Evolutionary conservation across 495 filamentous ascomycete species (phyloP), one percentile per base, ranked within the genome.

Genomic region (Niebla homalea): DNA sequence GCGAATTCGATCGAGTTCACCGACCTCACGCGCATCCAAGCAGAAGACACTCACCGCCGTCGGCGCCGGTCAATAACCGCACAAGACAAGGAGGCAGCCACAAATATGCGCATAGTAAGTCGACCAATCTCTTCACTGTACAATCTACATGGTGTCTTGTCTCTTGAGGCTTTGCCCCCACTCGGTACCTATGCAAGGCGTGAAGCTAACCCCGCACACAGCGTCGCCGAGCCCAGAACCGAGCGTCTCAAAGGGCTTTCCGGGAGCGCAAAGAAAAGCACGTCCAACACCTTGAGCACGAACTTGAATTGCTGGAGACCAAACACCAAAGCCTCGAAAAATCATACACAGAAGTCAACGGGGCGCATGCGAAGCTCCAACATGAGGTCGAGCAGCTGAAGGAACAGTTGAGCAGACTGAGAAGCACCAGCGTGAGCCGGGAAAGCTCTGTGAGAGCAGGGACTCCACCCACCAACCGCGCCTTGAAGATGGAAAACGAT

Each of bases 141-240:
- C 36, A 36, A 32, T 22, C 26, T 18, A 36, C 37, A 39, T 32
- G 29, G 29, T 32, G 8, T 7, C 29, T 12, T 12, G 7, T 32
- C 7, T 32, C 29, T 7, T 32, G 29, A 32, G 29, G 29, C 29
- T 32, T 32, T 32, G 29, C n/a, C n/a, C n/a, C n/a, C 25, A 20
- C 18, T 11, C 18, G 3, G 25, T 20, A 20, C 36, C 8, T 43
- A 29, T 25, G 12, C 16, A 23, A 10, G 36, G 37, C 45, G 47
- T 23, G 29, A 50, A 42, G n/a, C 45, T 48, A 48, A 48, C 43
- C 52, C 29, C 40, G 12, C 36, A 23, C 11, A 43, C 58, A 79
- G 75, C 67, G 75, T 15, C 71, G 75, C 48, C 67, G 75, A 55
- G 75, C 73, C 18, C 75, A 79, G 58, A 79, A 79, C 54, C 69